phyloP scores from a whole-genome alignment of 495 filamentous ascomycete genomes.

The Parathielavia hyrcaniae region DNA sequence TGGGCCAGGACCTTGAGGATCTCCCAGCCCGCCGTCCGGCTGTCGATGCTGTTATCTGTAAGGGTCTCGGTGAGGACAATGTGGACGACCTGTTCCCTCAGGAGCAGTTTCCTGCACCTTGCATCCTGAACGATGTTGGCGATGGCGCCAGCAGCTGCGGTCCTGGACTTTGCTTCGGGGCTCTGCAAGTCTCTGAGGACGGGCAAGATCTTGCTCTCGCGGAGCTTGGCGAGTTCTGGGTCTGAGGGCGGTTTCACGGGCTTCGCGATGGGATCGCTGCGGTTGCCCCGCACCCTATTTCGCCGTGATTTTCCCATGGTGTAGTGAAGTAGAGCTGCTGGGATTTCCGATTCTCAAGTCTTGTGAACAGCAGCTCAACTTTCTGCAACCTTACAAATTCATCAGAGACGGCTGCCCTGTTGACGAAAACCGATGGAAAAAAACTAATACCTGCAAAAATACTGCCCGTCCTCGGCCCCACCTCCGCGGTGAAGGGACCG shows the following conservation, averaged over 20 bases:
- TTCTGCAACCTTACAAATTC: background rate
- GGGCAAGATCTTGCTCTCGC: conserved; percentile 53
- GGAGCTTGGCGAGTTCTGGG: conserved; percentile 50
- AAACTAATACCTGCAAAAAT: conserved; percentile 7
- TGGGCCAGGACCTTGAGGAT: conserved; percentile 52
- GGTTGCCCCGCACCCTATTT: conserved; percentile 35
- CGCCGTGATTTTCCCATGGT: conserved; percentile 42
- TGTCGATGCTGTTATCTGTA: conserved; percentile 52
- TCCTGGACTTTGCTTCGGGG: conserved; percentile 47
- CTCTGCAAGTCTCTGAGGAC: conserved; percentile 51
- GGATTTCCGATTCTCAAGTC: background rate
- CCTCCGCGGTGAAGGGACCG: background rate
- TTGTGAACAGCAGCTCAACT: background rate
- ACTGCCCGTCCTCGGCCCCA: conserved; percentile 8
- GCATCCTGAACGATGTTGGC: conserved; percentile 54
- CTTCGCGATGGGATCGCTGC: conserved; percentile 44
- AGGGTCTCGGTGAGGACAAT: conserved; percentile 55
- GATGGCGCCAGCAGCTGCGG: conserved; percentile 48
- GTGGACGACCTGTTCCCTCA: conserved; percentile 55
- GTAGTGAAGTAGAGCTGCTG: background rate
- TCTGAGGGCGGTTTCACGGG: conserved; percentile 49
- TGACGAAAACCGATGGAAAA: background rate
- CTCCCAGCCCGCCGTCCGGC: conserved; percentile 54
- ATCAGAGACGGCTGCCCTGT: background rate
- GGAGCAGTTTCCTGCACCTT: conserved; percentile 51